Conservation (phyloP, 805 yeast species). For the Cyberlindnera bimundalis region DNA sequence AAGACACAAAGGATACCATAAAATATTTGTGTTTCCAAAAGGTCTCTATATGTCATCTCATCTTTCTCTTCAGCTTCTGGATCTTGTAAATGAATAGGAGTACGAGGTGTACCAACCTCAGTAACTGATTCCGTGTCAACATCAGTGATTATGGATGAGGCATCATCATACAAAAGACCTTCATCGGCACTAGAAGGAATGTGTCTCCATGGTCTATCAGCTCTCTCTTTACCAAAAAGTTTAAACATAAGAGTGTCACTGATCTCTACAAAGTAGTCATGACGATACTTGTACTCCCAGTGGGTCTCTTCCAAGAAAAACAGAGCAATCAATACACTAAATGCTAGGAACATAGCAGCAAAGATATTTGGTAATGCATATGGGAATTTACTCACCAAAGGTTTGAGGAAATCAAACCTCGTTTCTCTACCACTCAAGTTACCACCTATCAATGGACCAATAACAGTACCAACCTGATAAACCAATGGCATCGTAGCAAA, state of each 20-base stretch:
- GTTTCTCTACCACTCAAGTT: conserved; percentile 14
- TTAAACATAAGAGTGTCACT: conserved; percentile 9
- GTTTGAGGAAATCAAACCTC: conserved; percentile 10
- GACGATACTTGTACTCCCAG: conserved; percentile 16
- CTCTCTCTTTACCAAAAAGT: conserved; percentile 3
- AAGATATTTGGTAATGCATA: conserved; percentile 19
- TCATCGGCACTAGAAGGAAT: not conserved
- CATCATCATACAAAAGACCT: conserved; percentile 3
- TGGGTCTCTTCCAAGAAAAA: conserved; percentile 22
- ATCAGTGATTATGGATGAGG: not conserved
- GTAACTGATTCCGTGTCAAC: conserved; percentile 1
- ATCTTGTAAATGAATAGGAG: not conserved
- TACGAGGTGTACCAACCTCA: conserved; percentile 2
- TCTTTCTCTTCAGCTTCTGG: conserved; percentile 4
- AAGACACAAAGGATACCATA: conserved; percentile 11
- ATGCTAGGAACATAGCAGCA: conserved; percentile 7
- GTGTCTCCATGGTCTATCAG: conserved; percentile 12
- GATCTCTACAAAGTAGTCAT: conserved; percentile 16
- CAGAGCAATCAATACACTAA: conserved; percentile 10
- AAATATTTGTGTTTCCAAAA: conserved; percentile 11
- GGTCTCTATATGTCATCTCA: conserved; percentile 13
- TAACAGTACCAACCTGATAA: conserved; percentile 16
- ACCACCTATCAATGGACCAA: conserved; percentile 22
- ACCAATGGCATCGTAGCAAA: conserved; percentile 21
- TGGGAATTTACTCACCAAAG: conserved; percentile 11